Conservation (phyloP, 2,329 filamentous ascomycete species). For the Dothideomycetes sp. region DNA sequence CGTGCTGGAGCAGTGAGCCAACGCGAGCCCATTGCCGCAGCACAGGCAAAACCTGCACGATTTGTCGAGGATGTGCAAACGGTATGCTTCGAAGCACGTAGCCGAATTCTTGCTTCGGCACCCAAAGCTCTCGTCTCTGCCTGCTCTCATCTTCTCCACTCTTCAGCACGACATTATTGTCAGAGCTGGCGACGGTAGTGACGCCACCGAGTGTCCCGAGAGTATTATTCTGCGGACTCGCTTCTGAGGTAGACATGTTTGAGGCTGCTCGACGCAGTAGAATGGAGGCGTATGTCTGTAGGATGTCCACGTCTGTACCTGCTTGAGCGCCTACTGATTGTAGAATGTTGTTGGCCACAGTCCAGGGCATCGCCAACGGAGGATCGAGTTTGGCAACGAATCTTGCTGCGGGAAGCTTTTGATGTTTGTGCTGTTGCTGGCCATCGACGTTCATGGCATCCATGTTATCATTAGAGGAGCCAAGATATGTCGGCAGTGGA, state of each 20-base stretch:
- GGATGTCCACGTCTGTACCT: background rate
- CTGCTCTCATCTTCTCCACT: conserved; percentile 12
- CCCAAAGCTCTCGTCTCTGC: conserved; percentile 51
- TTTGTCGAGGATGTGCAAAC: conserved; percentile 67
- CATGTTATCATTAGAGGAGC: conserved; percentile 1
- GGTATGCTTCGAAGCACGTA: conserved; percentile 56
- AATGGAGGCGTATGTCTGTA: conserved; percentile 3
- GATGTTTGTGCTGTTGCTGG: conserved; percentile 1
- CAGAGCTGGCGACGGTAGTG: conserved; percentile 6
- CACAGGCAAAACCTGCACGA: conserved; percentile 61
- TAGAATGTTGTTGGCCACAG: conserved; percentile 52
- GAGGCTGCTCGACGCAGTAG: conserved; percentile 6
- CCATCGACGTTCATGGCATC: conserved; percentile 45
- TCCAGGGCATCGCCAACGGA: conserved; percentile 57
- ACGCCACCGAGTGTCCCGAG: conserved; percentile 6
- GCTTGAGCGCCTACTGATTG: conserved; percentile 31
- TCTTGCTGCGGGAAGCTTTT: conserved; percentile 56
- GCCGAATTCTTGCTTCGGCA: conserved; percentile 64
- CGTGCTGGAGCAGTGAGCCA: conserved; percentile 51
- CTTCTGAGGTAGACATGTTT: background rate
- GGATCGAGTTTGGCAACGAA: conserved; percentile 68
- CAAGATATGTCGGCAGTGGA: conserved; percentile 52
- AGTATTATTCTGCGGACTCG: conserved; percentile 6
- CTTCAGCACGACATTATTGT: conserved; percentile 8
- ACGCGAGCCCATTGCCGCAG: conserved; percentile 67